Base-by-base conservation (phyloP, 1,139 yeast genomes). In the Zygosaccharomyces pseudobailii region DNA sequence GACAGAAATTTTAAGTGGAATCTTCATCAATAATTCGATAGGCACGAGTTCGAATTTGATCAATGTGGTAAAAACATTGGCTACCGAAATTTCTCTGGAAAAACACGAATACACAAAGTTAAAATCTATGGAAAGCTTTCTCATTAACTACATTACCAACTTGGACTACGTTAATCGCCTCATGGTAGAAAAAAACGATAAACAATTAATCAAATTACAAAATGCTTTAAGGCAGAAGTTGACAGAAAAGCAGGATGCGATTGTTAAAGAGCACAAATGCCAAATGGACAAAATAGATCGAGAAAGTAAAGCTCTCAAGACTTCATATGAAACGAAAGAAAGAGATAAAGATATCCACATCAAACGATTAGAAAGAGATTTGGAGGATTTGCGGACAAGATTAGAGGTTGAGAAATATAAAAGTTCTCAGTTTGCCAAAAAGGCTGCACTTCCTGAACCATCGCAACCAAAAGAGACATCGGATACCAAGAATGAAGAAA, bases 11-110 rank as follows among this genome's bases (percentile, higher is more conserved):
- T 71, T 79, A 42, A 74, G 83, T 25, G 90, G 89, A 1, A 74
- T 81, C 37, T 82, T 79, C 61, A 77, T 78, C 55, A 82, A 80
- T 60, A 78, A 84, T 23, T 79, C 82, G 28, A 75, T 82, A 23
- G 74, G 80, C 3, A 75, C 79, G 36, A 72, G 83, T 36, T 71
- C 78, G 3, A 75, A 74, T 37, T 67, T 84, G 45, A 84, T 75
- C 40, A 66, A 65, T 23, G 71, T 78, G 1, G 71, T 77, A 30
- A 73, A 72, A 51, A 59, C 69, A 17, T 61, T 77, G 45, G 71
- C 76, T 19, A 64, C 70, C n/a, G 79, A 77, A 52, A 64, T 77
- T 10, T 75, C 76, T 21, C 61, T 69, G 24, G 77, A 75, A 33
- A 70, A 68, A 45, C 63, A 72, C 34, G 78, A 76, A 53, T 68